Evolutionary conservation across 345 rosid genomes (phyloP), one percentile per base, ranked within the genome.

Genomic region (Boechera divaricarpa): DNA sequence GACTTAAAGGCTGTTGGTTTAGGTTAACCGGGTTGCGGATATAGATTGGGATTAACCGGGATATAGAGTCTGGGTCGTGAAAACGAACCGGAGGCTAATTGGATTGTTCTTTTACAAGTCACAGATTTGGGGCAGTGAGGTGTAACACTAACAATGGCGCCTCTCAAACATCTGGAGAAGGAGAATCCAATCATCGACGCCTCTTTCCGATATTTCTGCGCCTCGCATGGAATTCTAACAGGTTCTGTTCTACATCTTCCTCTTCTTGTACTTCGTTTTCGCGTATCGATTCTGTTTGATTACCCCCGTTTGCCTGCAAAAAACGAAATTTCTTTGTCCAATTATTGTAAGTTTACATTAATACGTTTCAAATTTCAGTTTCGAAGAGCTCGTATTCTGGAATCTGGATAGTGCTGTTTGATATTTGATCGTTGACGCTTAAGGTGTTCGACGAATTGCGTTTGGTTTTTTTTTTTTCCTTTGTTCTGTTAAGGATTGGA

Each of bases 121-220:
- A 47, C 33, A 55, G 2, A 39, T 1, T 58, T 29, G 12, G 26
- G 16, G 3, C 0, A n/a, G 66, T 41, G 11, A 52, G 60, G 63
- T 44, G 75, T 21, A 44, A 10, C 9, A 9, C 15, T 21, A 57
- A 18, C 32, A 73, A 91, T 91, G 97, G 83, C 92, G 66, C 87
- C 88, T 32, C 79, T 86, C 79, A 82, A 83, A 59, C 74, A 83
- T n/a, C 76, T 89, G 45, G 86, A 84, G 85, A 63, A 33, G 60
- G 81, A 87, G 5, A 80, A 81, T 76, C 82, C 91, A 31, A 47
- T 84, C 41, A 31, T 91, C 31, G 91, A 87, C 77, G 67, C 83
- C 35, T 45, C 61, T 78, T 86, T 91, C 85, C 87, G 67, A 72
- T 79, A 80, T 35, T 89, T 88, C 55, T 89, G 95, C 58, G 87